phyloP scores from a whole-genome alignment of 164 flowering plant species.

The Vitis cinerea region DNA sequence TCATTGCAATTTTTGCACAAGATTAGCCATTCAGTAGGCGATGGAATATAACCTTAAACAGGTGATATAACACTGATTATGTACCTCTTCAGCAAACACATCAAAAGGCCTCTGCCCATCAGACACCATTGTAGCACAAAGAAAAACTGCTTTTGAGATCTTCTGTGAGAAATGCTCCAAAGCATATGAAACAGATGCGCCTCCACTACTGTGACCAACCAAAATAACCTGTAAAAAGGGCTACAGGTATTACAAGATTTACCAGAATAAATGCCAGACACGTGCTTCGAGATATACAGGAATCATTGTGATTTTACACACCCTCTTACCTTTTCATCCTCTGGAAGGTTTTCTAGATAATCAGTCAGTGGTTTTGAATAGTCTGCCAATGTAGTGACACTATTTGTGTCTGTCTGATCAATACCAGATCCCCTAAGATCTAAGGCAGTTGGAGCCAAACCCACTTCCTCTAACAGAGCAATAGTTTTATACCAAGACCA shows the following conservation, averaged over 20 bases:
- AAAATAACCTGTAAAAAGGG: constrained; percentile 66
- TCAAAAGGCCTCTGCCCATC: constrained; percentile 90
- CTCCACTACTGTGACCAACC: constrained; percentile 96
- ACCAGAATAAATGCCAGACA: not conserved
- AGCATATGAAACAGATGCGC: constrained; percentile 92
- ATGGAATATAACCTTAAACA: too few species aligned
- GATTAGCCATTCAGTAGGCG: not conserved
- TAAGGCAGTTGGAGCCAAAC: constrained; percentile 64
- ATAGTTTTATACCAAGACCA: constrained; percentile 99
- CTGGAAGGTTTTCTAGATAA: constrained; percentile 64
- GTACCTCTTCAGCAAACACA: constrained; percentile 87
- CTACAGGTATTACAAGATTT: constrained; percentile 6
- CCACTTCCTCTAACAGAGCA: constrained; percentile 85
- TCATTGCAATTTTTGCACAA: not conserved
- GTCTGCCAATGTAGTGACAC: constrained; percentile 58
- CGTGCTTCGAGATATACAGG: not conserved
- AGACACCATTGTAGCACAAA: constrained; percentile 90
- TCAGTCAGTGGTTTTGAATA: constrained; percentile 81
- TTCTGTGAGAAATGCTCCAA: constrained; percentile 71
- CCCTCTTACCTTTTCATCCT: constrained; percentile 71
- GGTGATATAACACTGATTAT: not conserved
- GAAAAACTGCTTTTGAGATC: constrained; percentile 79
- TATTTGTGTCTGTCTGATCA: constrained; percentile 56
- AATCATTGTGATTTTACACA: not conserved
- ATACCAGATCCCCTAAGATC: constrained; percentile 94